phyloP scores from a whole-genome alignment of 2,329 filamentous ascomycete species.

The Gaeumannomyces sp. region DNA sequence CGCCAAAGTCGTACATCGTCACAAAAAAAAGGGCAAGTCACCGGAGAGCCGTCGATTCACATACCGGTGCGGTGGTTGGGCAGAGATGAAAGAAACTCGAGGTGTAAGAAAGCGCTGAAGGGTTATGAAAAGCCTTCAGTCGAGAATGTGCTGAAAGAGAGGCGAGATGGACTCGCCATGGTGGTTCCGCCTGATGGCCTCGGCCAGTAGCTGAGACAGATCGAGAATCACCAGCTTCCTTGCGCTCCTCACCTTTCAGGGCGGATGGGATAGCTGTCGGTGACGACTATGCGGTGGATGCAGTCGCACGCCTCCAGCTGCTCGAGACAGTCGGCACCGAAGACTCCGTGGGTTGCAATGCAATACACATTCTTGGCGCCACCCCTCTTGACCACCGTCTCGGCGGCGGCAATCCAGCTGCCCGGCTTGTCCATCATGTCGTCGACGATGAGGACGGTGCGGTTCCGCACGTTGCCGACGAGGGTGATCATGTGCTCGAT shows the following conservation, averaged over 20 bases:
- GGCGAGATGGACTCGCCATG: constrained; percentile 79
- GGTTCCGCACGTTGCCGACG: constrained; percentile 87
- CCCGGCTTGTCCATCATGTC: constrained; percentile 98
- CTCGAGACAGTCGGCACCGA: constrained; percentile 81
- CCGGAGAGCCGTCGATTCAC: not conserved
- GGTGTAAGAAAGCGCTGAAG: not conserved
- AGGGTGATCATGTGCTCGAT: constrained; percentile 94
- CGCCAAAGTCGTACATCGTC: constrained; percentile 1
- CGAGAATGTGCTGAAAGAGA: constrained; percentile 58
- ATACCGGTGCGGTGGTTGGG: not conserved
- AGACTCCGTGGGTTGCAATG: constrained; percentile 94
- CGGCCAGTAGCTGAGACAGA: constrained; percentile 78
- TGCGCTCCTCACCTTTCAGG: constrained; percentile 63
- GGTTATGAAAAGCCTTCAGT: not conserved
- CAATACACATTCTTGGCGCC: constrained; percentile 91
- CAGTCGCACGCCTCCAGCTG: constrained; percentile 89
- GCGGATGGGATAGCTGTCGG: constrained; percentile 91
- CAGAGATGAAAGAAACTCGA: not conserved
- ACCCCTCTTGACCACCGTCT: constrained; percentile 91
- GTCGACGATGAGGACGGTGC: constrained; percentile 89
- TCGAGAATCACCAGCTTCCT: constrained; percentile 87
- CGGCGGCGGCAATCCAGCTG: constrained; percentile 95
- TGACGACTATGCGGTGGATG: constrained; percentile 91
- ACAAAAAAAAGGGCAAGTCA: constrained; percentile 7
- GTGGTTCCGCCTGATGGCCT: constrained; percentile 93